Evolutionary conservation across 228 moss, liverwort and hornwort species (phyloP).

Genomic region (Sphagnum magellanicum): DNA sequence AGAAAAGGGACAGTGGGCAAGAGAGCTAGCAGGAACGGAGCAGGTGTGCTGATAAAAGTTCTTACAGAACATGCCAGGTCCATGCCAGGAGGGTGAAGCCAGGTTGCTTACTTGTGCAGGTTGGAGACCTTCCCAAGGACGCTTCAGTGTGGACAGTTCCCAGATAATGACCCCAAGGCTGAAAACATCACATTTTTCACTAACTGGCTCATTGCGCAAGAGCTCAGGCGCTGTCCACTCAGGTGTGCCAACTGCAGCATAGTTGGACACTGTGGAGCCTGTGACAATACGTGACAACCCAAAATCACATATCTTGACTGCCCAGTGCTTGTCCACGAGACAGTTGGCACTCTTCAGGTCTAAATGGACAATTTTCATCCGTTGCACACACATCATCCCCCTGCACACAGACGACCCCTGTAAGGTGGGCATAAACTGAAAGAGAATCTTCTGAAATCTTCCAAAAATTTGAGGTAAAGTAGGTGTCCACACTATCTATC

Average conservation of each 20-base stretch:
- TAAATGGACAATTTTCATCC: conserved; percentile 94
- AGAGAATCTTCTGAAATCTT: too few relatives aligned
- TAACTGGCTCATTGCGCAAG: conserved; percentile 86
- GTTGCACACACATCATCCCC: conserved; percentile 97
- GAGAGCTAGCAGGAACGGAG: too few relatives aligned
- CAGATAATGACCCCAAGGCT: conserved; percentile 99
- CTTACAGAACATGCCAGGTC: too few relatives aligned
- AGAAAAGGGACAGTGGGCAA: too few relatives aligned
- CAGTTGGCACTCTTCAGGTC: conserved; percentile 99
- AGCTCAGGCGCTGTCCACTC: conserved; percentile 99
- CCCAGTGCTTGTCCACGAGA: conserved; percentile 93
- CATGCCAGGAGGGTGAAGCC: too few relatives aligned
- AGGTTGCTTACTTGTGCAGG: conserved; percentile 68
- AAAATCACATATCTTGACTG: conserved; percentile 95
- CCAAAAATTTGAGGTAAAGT: too few relatives aligned
- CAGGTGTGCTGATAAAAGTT: too few relatives aligned
- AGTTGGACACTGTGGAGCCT: conserved; percentile 60
- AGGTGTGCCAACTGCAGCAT: conserved; percentile 81
- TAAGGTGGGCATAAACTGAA: too few relatives aligned
- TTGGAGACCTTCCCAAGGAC: conserved; percentile 86
- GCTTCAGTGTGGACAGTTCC: conserved; percentile 89
- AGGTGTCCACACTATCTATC: too few relatives aligned
- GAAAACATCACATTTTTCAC: conserved; percentile 94
- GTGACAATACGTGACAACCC: conserved; percentile 82
- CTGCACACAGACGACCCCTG: conserved; percentile 36